Base-by-base conservation (phyloP, 805 yeast genomes). In the Kodamaea restingae region DNA sequence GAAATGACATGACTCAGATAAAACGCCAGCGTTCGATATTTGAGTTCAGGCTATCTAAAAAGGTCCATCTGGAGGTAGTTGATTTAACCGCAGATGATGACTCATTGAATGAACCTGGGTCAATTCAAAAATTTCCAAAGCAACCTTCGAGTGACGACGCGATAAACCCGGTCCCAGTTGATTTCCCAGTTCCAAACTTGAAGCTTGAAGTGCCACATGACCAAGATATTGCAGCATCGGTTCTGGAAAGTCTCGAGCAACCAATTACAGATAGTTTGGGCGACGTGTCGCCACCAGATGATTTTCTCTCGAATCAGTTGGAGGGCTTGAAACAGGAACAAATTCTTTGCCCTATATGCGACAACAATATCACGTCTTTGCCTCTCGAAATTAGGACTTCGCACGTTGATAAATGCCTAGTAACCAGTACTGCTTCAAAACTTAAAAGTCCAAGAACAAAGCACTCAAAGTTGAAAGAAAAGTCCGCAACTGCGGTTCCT, bases 381-480 rank as follows among this genome's bases (percentile, higher is more conserved):
- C 51, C 61, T 2, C 43, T 78, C 4, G 64, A 63, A 22, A 67
- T 64, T 18, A 58, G 84, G 29, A 70, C 67, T 7, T 54, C 61
- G 3, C 88, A 81, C 50, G 83, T 80, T 12, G 80, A 78, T 40
- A 57, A 61, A 22, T 81, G 88, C 47, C 52, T 76, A 3, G 2
- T 9, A 20, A 31, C 32, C n/a, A 3, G 24, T 15, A 6, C 22
- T n/a, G n/a, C n/a, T n/a, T n/a, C n/a, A n/a, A 15, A 22, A n/a
- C 18, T 17, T 14, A 8, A 12, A 20, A 21, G 21, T 14, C 12
- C 15, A n/a, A 28, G n/a, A 10, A 24, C 31, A 9, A n/a, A 25
- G 11, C 5, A 6, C 5, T n/a, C 22, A 20, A 20, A 25, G 39
- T 34, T 27, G 38, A 33, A 36, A 43, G 39, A 24, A 39, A 44